Evolutionary conservation across 345 rosid genomes (phyloP).

Genomic region (Crucihimalaya himalaica): DNA sequence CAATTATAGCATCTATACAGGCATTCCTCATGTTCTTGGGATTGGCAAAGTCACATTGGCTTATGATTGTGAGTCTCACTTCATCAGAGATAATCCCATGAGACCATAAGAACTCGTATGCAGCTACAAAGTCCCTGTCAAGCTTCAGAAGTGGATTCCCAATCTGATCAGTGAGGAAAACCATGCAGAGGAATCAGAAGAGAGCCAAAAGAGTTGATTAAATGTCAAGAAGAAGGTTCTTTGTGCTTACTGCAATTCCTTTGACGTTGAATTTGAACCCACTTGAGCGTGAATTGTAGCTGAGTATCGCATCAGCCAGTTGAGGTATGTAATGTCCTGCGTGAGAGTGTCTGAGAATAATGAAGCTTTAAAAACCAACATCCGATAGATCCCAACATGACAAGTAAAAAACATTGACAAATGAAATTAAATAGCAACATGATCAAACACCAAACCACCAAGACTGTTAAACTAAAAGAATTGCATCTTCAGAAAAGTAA

Average conservation of each 20-base stretch:
- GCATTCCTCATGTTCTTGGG: conserved; percentile 48
- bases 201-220: neutral
- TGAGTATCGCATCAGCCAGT: conserved; percentile 64
- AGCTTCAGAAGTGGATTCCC: conserved; percentile 85
- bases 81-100: conserved; percentile 94
- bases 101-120: conserved; percentile 81
- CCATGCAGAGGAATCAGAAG: neutral
- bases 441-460: neutral
- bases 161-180: conserved; percentile 48
- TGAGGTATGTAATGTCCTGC: conserved; percentile 93
- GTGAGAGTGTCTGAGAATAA: no score
- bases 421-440: no score
- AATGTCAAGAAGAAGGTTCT: conserved; percentile 2
- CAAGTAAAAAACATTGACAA: no score
- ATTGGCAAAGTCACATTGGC: conserved; percentile 60
- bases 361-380: no score
- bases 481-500: no score
- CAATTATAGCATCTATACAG: conserved; percentile 50
- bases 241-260: conserved; percentile 87
- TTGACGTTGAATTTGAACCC: conserved; percentile 80
- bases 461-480: neutral
- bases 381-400: no score
- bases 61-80: conserved; percentile 56
- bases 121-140: conserved; percentile 59
- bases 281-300: conserved; percentile 56